phyloP scores from a whole-genome alignment of 1,139 yeast genomes.

The Chernovozyma sophiae-reginae region DNA sequence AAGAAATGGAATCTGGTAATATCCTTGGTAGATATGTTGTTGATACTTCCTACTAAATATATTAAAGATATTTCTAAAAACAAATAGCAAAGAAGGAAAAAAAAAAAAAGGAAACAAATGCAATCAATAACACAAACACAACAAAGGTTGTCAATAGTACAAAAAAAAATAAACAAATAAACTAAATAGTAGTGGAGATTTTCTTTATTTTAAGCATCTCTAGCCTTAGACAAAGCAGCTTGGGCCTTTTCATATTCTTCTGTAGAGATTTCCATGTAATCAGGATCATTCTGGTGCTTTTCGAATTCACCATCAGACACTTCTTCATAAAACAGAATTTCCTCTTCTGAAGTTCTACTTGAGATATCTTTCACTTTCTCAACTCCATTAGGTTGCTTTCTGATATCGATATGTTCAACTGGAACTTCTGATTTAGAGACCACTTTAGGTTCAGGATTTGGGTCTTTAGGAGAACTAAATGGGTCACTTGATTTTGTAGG shows the following conservation, averaged over 20 bases:
- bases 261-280: conserved; percentile 44
- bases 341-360: conserved; percentile 16
- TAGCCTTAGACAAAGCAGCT: conserved; percentile 9
- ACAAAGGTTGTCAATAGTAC: not conserved
- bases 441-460: conserved; percentile 7
- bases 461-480: conserved; percentile 10
- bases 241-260: conserved; percentile 32
- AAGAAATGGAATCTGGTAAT: conserved; percentile 17
- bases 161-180: not conserved
- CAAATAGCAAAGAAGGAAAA: too few species aligned
- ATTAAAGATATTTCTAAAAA: too few species aligned
- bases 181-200: not conserved
- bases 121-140: not conserved
- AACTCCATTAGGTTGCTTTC: conserved; percentile 13
- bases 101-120: not conserved
- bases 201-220: too few species aligned
- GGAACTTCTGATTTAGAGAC: not conserved
- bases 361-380: conserved; percentile 3
- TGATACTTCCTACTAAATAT: conserved; percentile 12
- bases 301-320: conserved; percentile 47
- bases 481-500: conserved; percentile 2
- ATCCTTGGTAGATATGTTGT: conserved; percentile 20
- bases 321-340: conserved; percentile 47
- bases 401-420: conserved; percentile 1
- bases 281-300: conserved; percentile 41